Conservation (phyloP, 495 filamentous ascomycete species). For the Aspergillus bertholletiae region DNA sequence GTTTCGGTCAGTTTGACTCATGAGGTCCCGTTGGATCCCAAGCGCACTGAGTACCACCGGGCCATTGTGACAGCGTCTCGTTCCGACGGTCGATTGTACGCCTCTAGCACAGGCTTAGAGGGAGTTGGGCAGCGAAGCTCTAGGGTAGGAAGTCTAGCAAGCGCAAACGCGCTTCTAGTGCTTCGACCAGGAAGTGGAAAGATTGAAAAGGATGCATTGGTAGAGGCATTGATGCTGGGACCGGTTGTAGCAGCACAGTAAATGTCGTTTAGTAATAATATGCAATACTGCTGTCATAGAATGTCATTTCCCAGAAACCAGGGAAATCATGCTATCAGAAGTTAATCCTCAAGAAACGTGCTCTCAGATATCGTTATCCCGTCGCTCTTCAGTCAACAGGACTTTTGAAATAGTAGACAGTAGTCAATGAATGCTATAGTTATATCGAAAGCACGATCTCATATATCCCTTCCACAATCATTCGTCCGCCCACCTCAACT, state of each 20-base stretch:
- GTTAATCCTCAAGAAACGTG: no score
- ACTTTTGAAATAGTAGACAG: no score
- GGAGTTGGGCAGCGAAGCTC: conserved; percentile 74
- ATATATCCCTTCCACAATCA: no score
- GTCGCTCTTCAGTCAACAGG: no score
- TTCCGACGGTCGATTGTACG: conserved; percentile 66
- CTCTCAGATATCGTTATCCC: no score
- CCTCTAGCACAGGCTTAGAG: conserved; percentile 73
- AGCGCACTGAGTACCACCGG: conserved; percentile 84
- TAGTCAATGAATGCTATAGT: no score
- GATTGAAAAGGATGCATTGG: conserved; percentile 48
- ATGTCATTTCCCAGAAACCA: no score
- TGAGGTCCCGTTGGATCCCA: conserved; percentile 65
- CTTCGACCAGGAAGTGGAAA: conserved; percentile 57
- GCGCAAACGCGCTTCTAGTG: conserved; percentile 81
- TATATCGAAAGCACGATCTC: background rate
- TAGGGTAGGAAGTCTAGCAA: conserved; percentile 78
- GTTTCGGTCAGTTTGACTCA: conserved; percentile 70
- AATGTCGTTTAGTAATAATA: conserved; percentile 3
- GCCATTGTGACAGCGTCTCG: conserved; percentile 58
- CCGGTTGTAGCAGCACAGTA: conserved; percentile 27
- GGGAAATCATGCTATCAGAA: no score
- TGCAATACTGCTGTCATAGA: no score
- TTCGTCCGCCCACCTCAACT: no score
- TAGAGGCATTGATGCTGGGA: conserved; percentile 65